These are phyloP conservation scores for Candida silvatica DNA, from an alignment of 805 yeast genomes.

Conservation along the genomic window DNA sequence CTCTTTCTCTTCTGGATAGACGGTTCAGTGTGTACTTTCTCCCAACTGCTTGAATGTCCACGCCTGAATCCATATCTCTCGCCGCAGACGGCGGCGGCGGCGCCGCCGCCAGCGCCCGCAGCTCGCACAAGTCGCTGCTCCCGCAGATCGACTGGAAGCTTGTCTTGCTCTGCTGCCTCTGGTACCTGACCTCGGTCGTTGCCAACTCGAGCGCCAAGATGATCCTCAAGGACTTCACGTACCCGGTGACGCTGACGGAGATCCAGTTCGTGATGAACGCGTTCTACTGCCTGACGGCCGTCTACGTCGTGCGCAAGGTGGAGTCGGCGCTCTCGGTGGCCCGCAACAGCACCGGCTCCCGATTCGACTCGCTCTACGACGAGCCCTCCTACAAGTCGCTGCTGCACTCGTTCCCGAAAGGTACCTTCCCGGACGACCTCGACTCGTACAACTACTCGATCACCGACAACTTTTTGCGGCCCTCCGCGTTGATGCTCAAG, in stretches of 20 bases:
- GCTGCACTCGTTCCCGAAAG: constrained; percentile 32
- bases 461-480: constrained; percentile 36
- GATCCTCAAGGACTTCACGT: constrained; percentile 58
- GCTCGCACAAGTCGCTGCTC: background rate
- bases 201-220: constrained; percentile 77
- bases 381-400: constrained; percentile 11
- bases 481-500: constrained; percentile 40
- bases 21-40: no score
- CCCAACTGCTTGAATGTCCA: no score
- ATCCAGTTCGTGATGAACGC: constrained; percentile 76
- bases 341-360: constrained; percentile 3
- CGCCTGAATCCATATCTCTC: no score
- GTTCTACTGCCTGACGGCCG: constrained; percentile 38
- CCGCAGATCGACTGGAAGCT: constrained; percentile 23
- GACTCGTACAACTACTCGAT: constrained; percentile 21
- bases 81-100: no score
- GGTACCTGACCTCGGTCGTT: constrained; percentile 79
- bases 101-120: no score
- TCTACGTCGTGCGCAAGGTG: constrained; percentile 15
- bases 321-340: constrained; percentile 20
- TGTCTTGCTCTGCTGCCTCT: constrained; percentile 46
- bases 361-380: background rate
- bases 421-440: constrained; percentile 37
- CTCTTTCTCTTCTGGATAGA: no score
- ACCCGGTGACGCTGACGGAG: constrained; percentile 87